Base-by-base conservation (phyloP, 2,329 filamentous ascomycete genomes). In the Magnaporthales sp. region DNA sequence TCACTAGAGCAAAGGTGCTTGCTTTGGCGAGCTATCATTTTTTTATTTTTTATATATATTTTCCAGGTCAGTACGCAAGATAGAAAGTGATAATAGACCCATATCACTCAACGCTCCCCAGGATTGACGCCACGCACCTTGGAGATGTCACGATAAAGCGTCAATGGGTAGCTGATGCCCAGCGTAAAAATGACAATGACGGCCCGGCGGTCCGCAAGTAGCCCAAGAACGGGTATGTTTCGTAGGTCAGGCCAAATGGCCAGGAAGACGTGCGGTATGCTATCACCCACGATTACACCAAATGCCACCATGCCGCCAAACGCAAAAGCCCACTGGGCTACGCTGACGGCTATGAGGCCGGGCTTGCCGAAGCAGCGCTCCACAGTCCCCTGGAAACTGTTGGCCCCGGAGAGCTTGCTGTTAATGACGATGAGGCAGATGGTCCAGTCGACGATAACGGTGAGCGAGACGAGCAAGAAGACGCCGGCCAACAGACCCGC, bases 231-330 rank as follows among this genome's bases (percentile, higher is more conserved):
- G 0, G 92, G 88, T 75, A 91, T 87, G 31, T 88, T 81, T 54
- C 81, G 79, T 68, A 98, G 75, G 2, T 86, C 86, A 0, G 95
- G 93, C 80, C 94, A 97, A 5, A 97, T 77, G 4, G 93, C 92
- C 63, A 83, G 80, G 73, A 98, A 77, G 63, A 99, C 95, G 76
- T 93, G 92, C 3, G 95, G 95, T 74, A 99, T 97, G 0, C 92
- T 93, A 77, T 99, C 95, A 68, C 95, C 95, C 10, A 99, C 91
- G 73, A 99, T 97, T 73, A 99, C 93, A 71, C 93, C 95, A 77
- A 98, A 99, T 15, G 95, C 95, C 67, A 99, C 88, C 95, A 99
- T 99, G 70, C 95, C 95, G 67, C 95, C 95, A 81, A 98, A 99
- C 2, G 95, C 95, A 83, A 99, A 99, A 30, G 92, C 90, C 94